Evolutionary conservation across 495 filamentous ascomycete species (phyloP), one percentile per base, ranked within the genome.

Genomic region (Aspergillus heteromorphus): DNA sequence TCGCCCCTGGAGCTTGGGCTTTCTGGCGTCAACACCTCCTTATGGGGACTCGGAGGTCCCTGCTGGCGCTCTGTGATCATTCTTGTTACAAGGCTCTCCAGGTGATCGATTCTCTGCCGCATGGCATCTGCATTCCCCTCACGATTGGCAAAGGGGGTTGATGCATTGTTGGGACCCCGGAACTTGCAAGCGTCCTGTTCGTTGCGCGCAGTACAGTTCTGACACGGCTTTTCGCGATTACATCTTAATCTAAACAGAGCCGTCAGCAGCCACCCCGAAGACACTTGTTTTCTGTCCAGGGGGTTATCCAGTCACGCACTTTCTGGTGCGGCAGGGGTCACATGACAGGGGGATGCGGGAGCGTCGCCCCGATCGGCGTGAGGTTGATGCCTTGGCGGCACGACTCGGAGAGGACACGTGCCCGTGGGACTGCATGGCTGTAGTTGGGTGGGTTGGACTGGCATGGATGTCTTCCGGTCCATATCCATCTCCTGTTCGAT

Each of bases 271-370:
- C 6, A 19, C 18, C 2, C 21, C 10, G 20, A 5, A 11, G 7
- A n/a, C 25, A 9, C 20, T 18, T 42, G 16, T n/a, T n/a, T n/a
- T n/a, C n/a, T n/a, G n/a, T n/a, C n/a, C n/a, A n/a, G n/a, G 23
- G 19, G 19, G 13, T 7, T 5, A 20, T 18, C 7, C 18, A 25
- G 25, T 4, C 5, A 30, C 40, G 17, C 11, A 58, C 56, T 58
- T 58, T 40, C 56, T 34, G 10, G 27, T 17, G 14, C 56, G 56
- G 14, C 56, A 58, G 6, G 51, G 38, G 14, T 58, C 56, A 41
- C 56, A 58, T 6, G 56, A 58, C n/a, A 58, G 30, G 6, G 56
- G 56, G 27, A 58, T 43, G 0, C 56, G 56, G 7, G 31, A 30
- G 6, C 56, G 50, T 11, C 50, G 43, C 7, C 21, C 6, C 6